Evolutionary conservation across 2,329 filamentous ascomycete genomes (phyloP).

Genomic region (Atkinsonella texensis): DNA sequence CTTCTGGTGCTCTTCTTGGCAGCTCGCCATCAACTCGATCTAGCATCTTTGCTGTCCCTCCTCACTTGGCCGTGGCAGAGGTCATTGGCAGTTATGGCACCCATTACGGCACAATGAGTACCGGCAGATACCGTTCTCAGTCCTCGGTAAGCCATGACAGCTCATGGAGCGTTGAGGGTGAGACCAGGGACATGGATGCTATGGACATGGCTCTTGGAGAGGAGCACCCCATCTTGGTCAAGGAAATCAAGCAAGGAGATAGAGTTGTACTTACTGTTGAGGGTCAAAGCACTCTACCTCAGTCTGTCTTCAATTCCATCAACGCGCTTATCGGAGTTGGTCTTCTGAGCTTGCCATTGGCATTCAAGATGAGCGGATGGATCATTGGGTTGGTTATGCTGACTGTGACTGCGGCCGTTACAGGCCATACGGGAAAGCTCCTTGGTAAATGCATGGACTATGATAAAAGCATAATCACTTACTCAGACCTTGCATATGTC

Average conservation of each 20-base stretch:
- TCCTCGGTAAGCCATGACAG: conserved; percentile 34
- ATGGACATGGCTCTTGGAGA: conserved; percentile 16
- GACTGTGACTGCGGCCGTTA: conserved; percentile 60
- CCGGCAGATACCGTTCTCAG: conserved; percentile 19
- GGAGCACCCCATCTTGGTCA: conserved; percentile 67
- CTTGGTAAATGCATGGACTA: conserved; percentile 82
- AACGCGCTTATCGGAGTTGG: conserved; percentile 89
- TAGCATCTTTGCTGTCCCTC: conserved; percentile 44
- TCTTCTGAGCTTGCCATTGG: conserved; percentile 76
- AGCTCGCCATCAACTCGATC: conserved; percentile 20
- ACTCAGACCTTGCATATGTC: conserved; percentile 85
- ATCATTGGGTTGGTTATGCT: conserved; percentile 68
- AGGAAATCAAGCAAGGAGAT: conserved; percentile 79
- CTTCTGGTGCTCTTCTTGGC: conserved; percentile 16
- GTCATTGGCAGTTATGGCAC: conserved; percentile 58
- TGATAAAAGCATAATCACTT: conserved; percentile 77
- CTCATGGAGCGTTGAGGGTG: conserved; percentile 20
- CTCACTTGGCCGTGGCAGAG: conserved; percentile 53
- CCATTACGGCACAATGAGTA: conserved; percentile 40
- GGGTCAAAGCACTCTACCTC: conserved; percentile 87
- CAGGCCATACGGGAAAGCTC: conserved; percentile 74
- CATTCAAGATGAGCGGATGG: conserved; percentile 81
- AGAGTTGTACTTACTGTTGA: conserved; percentile 74
- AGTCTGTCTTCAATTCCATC: conserved; percentile 94
- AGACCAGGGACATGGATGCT: conserved; percentile 16